phyloP scores from a whole-genome alignment of 495 filamentous ascomycete genomes.

The Aspergillus conjunctus region DNA sequence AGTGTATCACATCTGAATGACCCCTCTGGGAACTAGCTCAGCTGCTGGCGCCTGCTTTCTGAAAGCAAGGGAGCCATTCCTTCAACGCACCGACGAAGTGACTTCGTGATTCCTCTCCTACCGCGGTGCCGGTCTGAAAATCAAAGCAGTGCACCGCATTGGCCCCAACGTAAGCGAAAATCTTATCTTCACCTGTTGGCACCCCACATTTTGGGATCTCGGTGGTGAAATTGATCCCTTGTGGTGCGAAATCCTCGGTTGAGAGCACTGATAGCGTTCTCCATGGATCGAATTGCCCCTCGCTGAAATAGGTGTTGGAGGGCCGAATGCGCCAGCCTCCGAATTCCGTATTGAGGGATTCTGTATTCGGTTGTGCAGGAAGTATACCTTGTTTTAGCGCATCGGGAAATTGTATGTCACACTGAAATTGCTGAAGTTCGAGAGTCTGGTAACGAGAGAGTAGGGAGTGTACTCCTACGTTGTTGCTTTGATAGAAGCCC shows the following conservation, averaged over 20 bases:
- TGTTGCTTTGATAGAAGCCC: slow-evolving; percentile 58
- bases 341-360: slow-evolving; percentile 45
- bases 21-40: neutral
- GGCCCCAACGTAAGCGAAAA: slow-evolving; percentile 56
- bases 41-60: neutral
- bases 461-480: slow-evolving; percentile 50
- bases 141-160: slow-evolving; percentile 58
- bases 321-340: slow-evolving; percentile 61
- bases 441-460: slow-evolving; percentile 55
- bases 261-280: slow-evolving; percentile 53
- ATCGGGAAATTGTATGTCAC: slow-evolving; percentile 56
- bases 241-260: slow-evolving; percentile 44
- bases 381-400: slow-evolving; percentile 47
- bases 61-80: slow-evolving; percentile 53
- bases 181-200: slow-evolving; percentile 32
- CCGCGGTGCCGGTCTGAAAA: slow-evolving; percentile 36
- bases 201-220: slow-evolving; percentile 52
- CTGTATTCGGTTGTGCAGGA: slow-evolving; percentile 40
- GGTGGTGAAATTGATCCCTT: slow-evolving; percentile 36
- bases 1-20: neutral
- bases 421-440: slow-evolving; percentile 51
- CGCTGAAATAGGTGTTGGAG: slow-evolving; percentile 58
- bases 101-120: slow-evolving; percentile 34
- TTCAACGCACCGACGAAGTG: slow-evolving; percentile 45
- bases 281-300: slow-evolving; percentile 63